phyloP scores from a whole-genome alignment of 768 basidiomycete genomes.

The Termitomyces titanicus region DNA sequence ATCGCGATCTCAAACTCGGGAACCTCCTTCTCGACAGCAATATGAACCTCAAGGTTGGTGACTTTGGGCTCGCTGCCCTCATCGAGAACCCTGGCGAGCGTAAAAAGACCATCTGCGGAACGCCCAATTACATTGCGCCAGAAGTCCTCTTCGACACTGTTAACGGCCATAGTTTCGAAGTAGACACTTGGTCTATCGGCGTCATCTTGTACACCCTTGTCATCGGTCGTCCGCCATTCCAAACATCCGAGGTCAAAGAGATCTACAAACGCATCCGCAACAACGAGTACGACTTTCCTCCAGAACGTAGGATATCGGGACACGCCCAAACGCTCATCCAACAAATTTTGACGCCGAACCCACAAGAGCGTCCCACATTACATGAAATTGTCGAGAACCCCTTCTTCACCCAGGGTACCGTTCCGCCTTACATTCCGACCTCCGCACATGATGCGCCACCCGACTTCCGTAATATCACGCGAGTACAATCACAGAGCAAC shows the following conservation, averaged over 20 bases:
- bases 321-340: slow-evolving; percentile 76
- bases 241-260: slow-evolving; percentile 95
- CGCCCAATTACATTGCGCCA: slow-evolving; percentile 98
- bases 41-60: slow-evolving; percentile 96
- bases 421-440: slow-evolving; percentile 78
- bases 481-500: slow-evolving; percentile 61
- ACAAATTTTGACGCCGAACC: slow-evolving; percentile 82
- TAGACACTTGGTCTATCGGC: slow-evolving; percentile 96
- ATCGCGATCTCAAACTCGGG: slow-evolving; percentile 94
- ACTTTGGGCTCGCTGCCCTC: slow-evolving; percentile 95
- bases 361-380: slow-evolving; percentile 76
- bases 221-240: slow-evolving; percentile 95
- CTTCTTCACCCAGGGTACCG: slow-evolving; percentile 79
- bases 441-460: slow-evolving; percentile 75
- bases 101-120: slow-evolving; percentile 99
- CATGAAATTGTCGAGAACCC: slow-evolving; percentile 80
- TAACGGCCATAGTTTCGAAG: slow-evolving; percentile 97
- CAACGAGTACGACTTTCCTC: slow-evolving; percentile 90
- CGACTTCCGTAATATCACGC: slow-evolving; percentile 67
- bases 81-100: slow-evolving; percentile 95
- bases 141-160: slow-evolving; percentile 95
- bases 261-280: slow-evolving; percentile 95
- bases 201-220: slow-evolving; percentile 96
- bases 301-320: slow-evolving; percentile 67
- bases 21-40: slow-evolving; percentile 88